These are phyloP conservation scores for Phyllosticta ampelicida DNA, from an alignment of 2,329 filamentous ascomycete species.

Conservation along the genomic window DNA sequence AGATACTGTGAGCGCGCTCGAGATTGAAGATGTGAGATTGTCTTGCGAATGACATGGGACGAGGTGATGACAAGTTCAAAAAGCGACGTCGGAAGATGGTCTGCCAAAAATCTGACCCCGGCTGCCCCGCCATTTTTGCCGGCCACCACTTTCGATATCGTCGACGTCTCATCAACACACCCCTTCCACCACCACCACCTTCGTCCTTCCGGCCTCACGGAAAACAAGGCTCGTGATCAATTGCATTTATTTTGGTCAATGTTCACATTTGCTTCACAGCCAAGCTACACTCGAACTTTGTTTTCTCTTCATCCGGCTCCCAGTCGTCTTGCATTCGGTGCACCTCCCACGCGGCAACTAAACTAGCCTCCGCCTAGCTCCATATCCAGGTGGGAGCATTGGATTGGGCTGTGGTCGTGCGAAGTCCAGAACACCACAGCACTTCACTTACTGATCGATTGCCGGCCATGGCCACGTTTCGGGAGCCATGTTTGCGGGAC, in stretches of 20 bases:
- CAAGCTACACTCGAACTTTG: not conserved
- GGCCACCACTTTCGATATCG: not conserved
- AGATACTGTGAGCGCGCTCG: too few species aligned
- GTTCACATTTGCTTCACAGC: not conserved
- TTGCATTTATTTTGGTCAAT: too few species aligned
- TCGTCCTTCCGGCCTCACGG: not conserved
- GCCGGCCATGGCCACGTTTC: not conserved
- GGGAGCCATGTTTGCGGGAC: conserved; percentile 23
- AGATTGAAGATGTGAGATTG: too few species aligned
- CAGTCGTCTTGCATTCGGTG: not conserved
- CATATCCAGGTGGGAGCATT: not conserved
- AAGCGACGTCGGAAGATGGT: not conserved
- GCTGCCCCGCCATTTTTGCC: not conserved
- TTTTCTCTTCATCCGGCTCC: not conserved
- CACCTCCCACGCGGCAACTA: not conserved
- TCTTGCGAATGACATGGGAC: not conserved
- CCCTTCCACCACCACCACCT: too few species aligned
- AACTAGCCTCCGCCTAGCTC: not conserved
- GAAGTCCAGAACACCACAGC: not conserved
- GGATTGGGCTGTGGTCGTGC: not conserved
- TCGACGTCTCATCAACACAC: not conserved
- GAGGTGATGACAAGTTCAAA: not conserved
- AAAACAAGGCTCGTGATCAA: not conserved
- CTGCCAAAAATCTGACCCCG: not conserved
- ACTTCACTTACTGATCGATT: not conserved